phyloP scores from a whole-genome alignment of 768 basidiomycete species.

The Amanita polypyramis region DNA sequence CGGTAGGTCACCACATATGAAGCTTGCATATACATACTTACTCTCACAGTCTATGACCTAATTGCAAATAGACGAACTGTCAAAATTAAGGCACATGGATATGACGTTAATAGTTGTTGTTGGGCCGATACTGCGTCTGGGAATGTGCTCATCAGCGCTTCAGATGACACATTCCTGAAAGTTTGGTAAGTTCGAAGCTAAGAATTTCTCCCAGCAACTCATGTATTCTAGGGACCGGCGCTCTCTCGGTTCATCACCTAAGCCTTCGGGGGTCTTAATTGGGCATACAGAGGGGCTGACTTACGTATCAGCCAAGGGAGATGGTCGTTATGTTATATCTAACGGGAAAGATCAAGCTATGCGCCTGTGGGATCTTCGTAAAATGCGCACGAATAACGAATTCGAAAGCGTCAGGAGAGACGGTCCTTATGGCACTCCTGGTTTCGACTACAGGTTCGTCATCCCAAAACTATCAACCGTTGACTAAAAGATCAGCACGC shows the following conservation, averaged over 20 bases:
- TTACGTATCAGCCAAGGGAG: conserved; percentile 90
- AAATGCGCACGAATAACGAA: conserved; percentile 72
- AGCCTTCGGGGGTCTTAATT: conserved; percentile 87
- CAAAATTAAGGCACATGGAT: conserved; percentile 75
- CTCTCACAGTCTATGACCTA: conserved; percentile 75
- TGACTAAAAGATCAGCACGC: background rate
- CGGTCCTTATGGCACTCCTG: conserved; percentile 39
- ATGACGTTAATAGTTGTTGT: conserved; percentile 93
- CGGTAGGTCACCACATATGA: conserved; percentile 23
- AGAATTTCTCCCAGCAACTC: conserved; percentile 33
- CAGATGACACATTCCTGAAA: conserved; percentile 91
- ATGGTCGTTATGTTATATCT: conserved; percentile 89
- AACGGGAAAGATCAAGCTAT: conserved; percentile 95
- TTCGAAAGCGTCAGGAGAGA: conserved; percentile 42
- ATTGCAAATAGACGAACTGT: conserved; percentile 69
- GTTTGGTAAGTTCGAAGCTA: conserved; percentile 64
- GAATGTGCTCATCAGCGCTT: conserved; percentile 90
- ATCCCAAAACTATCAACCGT: background rate
- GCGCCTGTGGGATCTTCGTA: conserved; percentile 88
- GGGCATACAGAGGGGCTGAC: conserved; percentile 97
- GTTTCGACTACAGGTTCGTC: conserved; percentile 79
- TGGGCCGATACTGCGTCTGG: conserved; percentile 93
- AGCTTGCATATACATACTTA: conserved; percentile 4
- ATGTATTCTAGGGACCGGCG: conserved; percentile 39
- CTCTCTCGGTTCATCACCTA: conserved; percentile 42